These are phyloP conservation scores for Fragaria ananassa DNA, from an alignment of 306 rosid genomes.

Conservation along the genomic window DNA sequence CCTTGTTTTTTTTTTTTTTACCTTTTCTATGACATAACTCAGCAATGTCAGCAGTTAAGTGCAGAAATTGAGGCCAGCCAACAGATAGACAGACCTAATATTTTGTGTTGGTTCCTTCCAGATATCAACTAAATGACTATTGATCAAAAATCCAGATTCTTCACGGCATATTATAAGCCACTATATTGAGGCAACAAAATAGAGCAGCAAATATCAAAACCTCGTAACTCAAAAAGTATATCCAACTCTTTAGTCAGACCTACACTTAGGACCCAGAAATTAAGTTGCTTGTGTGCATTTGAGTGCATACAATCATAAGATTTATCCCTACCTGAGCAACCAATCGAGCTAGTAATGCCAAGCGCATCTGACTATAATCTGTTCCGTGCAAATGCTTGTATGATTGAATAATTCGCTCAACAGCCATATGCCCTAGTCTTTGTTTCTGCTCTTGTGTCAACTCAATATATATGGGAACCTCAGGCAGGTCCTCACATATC, in stretches of 20 bases:
- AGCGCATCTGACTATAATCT: conserved; percentile 69
- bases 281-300: not conserved
- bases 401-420: conserved; percentile 68
- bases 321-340: conserved; percentile 75
- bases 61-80: not conserved
- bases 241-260: not conserved
- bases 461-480: conserved; percentile 71
- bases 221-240: not conserved
- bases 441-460: conserved; percentile 66
- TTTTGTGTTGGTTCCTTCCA: not conserved
- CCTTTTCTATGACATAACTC: not conserved
- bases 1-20: not conserved
- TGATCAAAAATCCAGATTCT: not conserved
- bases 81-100: not conserved
- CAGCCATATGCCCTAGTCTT: conserved; percentile 57
- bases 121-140: not conserved
- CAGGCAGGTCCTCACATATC: conserved; percentile 69
- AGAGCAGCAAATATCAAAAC: not conserved
- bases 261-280: not conserved
- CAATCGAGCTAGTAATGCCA: conserved; percentile 83
- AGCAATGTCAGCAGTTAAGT: not conserved
- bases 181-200: not conserved
- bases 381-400: conserved; percentile 52
- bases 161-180: not conserved
- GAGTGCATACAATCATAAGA: conserved; percentile 11